These are phyloP conservation scores for Penicillium brevicompactum DNA, from an alignment of 2,329 filamentous ascomycete genomes.

Conservation along the genomic window DNA sequence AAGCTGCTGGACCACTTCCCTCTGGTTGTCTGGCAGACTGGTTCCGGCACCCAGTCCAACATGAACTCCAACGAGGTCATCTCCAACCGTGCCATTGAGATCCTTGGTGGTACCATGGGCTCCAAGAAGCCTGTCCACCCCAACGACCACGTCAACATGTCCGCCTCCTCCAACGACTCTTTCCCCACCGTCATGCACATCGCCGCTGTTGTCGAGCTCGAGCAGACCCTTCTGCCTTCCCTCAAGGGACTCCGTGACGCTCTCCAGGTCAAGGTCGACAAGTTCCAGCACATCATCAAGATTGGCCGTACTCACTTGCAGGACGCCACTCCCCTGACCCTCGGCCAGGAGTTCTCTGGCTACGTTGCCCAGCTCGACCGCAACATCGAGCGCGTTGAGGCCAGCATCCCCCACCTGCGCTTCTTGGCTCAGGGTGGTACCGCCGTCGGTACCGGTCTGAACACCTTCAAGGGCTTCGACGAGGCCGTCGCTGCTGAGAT, in stretches of 20 bases:
- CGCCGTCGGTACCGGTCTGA: constrained; percentile 94
- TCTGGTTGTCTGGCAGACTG: constrained; percentile 98
- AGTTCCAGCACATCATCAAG: constrained; percentile 96
- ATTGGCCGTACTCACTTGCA: constrained; percentile 97
- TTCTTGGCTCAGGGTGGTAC: constrained; percentile 94
- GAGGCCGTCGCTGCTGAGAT: constrained; percentile 91
- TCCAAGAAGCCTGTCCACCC: constrained; percentile 98
- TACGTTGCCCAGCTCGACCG: constrained; percentile 94
- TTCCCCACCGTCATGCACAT: constrained; percentile 99
- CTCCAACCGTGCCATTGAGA: constrained; percentile 98
- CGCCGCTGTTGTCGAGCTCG: constrained; percentile 89
- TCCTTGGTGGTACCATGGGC: constrained; percentile 89
- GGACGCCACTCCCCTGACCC: constrained; percentile 92
- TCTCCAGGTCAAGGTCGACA: constrained; percentile 83
- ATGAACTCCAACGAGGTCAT: constrained; percentile 99
- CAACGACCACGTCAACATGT: constrained; percentile 99
- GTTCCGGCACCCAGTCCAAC: constrained; percentile 97
- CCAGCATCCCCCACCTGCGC: constrained; percentile 78
- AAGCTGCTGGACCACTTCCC: constrained; percentile 98
- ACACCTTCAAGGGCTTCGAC: constrained; percentile 95
- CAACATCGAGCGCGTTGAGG: constrained; percentile 83
- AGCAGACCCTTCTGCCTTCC: constrained; percentile 80
- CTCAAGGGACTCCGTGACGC: constrained; percentile 80
- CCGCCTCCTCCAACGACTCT: constrained; percentile 96
- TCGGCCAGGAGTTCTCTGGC: constrained; percentile 96